phyloP scores from a whole-genome alignment of 139 green algal species.

The Astrephomene gubernaculifera region DNA sequence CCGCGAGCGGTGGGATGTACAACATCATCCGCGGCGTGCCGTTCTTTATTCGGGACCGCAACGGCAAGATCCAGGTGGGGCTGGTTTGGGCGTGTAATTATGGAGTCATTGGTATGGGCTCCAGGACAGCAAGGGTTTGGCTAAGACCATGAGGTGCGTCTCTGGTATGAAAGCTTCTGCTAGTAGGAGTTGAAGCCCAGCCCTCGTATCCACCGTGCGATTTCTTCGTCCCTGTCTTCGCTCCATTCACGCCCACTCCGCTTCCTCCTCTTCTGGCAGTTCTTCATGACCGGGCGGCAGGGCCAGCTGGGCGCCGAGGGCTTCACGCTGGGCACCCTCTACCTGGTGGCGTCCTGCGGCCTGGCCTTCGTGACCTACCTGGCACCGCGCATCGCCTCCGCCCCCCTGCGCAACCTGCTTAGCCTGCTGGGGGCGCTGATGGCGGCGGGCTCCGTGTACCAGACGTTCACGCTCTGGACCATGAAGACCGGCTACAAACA shows the following conservation, averaged over 20 bases:
- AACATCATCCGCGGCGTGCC: conserved; percentile 94
- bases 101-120: too few species aligned
- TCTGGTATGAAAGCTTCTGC: too few species aligned
- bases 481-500: conserved; percentile 38
- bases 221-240: too few species aligned
- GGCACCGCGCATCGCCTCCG: conserved; percentile 47
- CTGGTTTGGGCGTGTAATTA: too few species aligned
- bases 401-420: background rate
- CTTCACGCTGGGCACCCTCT: conserved; percentile 59
- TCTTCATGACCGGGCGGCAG: conserved; percentile 45
- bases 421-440: conserved; percentile 39
- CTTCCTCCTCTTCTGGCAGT: too few species aligned
- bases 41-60: conserved; percentile 60
- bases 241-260: too few species aligned
- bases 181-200: too few species aligned
- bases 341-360: conserved; percentile 65
- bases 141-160: too few species aligned
- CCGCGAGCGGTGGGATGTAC: conserved; percentile 84
- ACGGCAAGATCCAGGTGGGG: conserved; percentile 49
- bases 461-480: conserved; percentile 30
- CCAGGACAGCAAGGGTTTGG: too few species aligned
- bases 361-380: conserved; percentile 59
- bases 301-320: conserved; percentile 35
- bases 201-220: too few species aligned
- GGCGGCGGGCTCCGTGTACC: conserved; percentile 27